Evolutionary conservation across 2,329 filamentous ascomycete genomes (phyloP), one percentile per base, ranked within the genome.

Genomic region (Polytolypa hystricis): DNA sequence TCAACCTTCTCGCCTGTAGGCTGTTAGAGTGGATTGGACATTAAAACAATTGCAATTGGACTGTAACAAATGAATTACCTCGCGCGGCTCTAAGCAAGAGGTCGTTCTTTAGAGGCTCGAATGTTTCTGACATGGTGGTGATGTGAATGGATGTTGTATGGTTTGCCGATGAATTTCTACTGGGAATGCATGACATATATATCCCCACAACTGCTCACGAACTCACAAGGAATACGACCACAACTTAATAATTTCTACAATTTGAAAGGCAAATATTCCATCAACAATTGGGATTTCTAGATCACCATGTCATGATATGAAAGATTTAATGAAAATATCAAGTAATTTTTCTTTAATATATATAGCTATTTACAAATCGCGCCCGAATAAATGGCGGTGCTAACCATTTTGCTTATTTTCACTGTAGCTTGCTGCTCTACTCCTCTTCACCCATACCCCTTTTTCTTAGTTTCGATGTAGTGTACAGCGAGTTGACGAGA

Each of bases 41-140:
- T 5, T n/a, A 21, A 30, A 29, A 9, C 30, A 25, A 10, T 14
- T 7, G 21, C 20, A 40, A 26, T 9, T 30, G n/a, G 31, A 28
- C 17, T 16, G 9, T 23, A 14, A 12, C 19, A 37, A 36, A 34
- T 19, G 12, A 44, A 44, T 31, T 65, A 93, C 87, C 91, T 73
- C 82, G 77, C 47, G 91, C 91, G 50, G 89, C 84, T 57, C 91
- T 78, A 41, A 98, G 69, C 55, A 98, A 71, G 50, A 96, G 69
- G 56, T 98, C 89, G 62, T 98, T 98, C 65, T 93, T 78, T 58
- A 96, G 66, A 39, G 86, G 84, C 52, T 79, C 77, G 52, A 95
- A 95, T 51, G 41, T 39, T 28, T 41, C 37, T 18, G 43, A 39
- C 45, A 46, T 47, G 33, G 34, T 33, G 26, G 30, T n/a, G n/a